Evolutionary conservation across 305 asterid genomes (phyloP).

Genomic region (Plantago lanceolata): DNA sequence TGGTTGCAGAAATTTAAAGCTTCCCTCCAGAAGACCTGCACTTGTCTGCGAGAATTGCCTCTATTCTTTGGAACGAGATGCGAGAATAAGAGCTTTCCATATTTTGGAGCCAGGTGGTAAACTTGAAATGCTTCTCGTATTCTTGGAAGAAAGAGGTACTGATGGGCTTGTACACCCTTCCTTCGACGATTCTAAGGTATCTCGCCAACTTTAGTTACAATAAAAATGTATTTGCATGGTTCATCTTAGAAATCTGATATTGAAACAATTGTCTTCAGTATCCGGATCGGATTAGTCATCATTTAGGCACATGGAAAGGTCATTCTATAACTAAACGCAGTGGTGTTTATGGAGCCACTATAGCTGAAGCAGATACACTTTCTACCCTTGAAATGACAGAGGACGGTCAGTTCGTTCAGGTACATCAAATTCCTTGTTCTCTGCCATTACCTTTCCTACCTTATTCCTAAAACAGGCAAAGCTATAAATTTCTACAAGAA

Average conservation of each 20-base stretch:
- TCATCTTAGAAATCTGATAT: constrained; percentile 14
- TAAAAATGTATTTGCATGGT: constrained; percentile 10
- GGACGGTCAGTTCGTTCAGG: constrained; percentile 79
- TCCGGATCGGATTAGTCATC: constrained; percentile 49
- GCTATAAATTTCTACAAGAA: background rate
- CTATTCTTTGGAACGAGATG: constrained; percentile 64
- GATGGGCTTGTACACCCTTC: constrained; percentile 46
- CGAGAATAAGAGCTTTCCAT: constrained; percentile 74
- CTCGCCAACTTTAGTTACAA: constrained; percentile 13
- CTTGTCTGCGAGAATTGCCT: constrained; percentile 90
- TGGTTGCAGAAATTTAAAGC: constrained; percentile 64
- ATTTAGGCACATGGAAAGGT: constrained; percentile 90
- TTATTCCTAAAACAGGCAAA: background rate
- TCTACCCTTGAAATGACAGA: constrained; percentile 55
- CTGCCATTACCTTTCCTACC: background rate
- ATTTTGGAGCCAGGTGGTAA: constrained; percentile 70
- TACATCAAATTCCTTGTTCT: constrained; percentile 25
- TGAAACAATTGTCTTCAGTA: constrained; percentile 39
- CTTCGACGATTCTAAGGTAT: constrained; percentile 53
- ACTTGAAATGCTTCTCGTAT: constrained; percentile 67
- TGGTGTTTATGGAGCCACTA: constrained; percentile 90
- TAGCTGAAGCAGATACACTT: constrained; percentile 68
- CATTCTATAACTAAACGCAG: constrained; percentile 79
- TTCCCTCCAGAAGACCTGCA: constrained; percentile 80
- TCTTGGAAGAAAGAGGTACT: constrained; percentile 75